Conservation (phyloP, 192 early-diverging fungal genomes). For the Rhizoclosmatium globosum region DNA sequence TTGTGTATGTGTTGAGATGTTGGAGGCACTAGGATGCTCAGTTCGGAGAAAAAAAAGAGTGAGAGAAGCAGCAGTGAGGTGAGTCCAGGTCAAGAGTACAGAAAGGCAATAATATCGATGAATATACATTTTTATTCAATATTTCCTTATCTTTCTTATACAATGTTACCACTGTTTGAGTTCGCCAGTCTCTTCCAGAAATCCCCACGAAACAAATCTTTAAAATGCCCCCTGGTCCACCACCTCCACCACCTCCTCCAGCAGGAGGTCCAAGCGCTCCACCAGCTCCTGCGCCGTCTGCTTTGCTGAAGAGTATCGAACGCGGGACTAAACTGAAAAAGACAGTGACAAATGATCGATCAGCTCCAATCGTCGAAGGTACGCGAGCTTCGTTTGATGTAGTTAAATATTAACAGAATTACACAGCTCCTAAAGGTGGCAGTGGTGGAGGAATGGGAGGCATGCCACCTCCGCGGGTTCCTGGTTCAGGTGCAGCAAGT, state of each 20-base stretch:
- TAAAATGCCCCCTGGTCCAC: slow-evolving; percentile 42
- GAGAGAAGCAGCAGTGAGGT: no score
- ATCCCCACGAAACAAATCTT: no score
- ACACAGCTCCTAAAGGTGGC: slow-evolving; percentile 41
- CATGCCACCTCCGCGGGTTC: slow-evolving; percentile 34
- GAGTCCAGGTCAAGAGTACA: no score
- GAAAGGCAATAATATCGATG: no score
- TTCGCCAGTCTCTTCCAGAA: no score
- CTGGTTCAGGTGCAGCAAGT: neutral
- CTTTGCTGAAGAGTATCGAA: slow-evolving; percentile 58
- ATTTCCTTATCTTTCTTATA: no score
- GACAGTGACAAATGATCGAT: slow-evolving; percentile 62
- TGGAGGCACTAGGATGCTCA: no score
- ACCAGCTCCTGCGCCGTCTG: slow-evolving; percentile 32
- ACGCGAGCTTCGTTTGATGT: neutral
- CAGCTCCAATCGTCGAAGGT: slow-evolving; percentile 55
- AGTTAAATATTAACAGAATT: neutral
- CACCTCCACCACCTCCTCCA: slow-evolving; percentile 48
- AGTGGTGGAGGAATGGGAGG: slow-evolving; percentile 42
- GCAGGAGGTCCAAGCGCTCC: slow-evolving; percentile 30
- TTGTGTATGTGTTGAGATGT: no score
- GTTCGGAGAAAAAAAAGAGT: no score
- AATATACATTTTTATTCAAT: no score
- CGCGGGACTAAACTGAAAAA: slow-evolving; percentile 65
- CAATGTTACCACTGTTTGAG: no score